phyloP scores from a whole-genome alignment of 2,329 filamentous ascomycete species.

The Cordyceps tenuipes region DNA sequence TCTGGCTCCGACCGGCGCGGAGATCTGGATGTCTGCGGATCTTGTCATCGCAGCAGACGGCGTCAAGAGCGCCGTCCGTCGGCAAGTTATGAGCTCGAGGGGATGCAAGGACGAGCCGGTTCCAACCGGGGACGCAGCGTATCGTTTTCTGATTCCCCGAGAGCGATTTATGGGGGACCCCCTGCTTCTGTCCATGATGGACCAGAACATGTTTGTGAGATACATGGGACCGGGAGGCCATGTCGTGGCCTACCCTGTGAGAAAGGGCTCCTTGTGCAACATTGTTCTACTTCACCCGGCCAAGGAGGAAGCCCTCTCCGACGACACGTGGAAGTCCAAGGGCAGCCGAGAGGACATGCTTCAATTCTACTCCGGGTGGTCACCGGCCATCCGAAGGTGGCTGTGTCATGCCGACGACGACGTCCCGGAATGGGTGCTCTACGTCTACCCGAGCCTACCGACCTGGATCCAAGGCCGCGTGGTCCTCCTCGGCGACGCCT shows the following conservation, averaged over 20 bases:
- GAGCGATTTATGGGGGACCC: conserved; percentile 57
- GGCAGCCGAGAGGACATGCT: conserved; percentile 54
- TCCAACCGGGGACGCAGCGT: conserved; percentile 44
- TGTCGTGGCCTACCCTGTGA: conserved; percentile 59
- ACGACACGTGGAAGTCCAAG: conserved; percentile 46
- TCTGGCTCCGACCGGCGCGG: neutral
- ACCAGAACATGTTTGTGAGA: conserved; percentile 47
- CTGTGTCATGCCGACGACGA: conserved; percentile 53
- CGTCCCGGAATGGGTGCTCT: conserved; percentile 60
- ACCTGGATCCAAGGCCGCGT: conserved; percentile 51
- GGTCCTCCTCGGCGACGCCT: conserved; percentile 54
- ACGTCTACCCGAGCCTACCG: conserved; percentile 51
- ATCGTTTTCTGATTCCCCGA: conserved; percentile 43
- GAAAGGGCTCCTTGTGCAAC: conserved; percentile 58
- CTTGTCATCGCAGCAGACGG: neutral
- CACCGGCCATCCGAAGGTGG: conserved; percentile 51
- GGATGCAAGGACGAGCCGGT: conserved; percentile 23
- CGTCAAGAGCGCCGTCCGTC: neutral
- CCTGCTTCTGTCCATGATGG: conserved; percentile 52
- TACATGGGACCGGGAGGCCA: conserved; percentile 61
- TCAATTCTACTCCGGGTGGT: conserved; percentile 50
- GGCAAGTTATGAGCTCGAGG: neutral
- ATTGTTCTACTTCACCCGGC: conserved; percentile 55
- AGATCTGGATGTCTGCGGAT: neutral
- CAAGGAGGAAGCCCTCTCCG: conserved; percentile 42